Base-by-base conservation (phyloP, 2,329 filamentous ascomycete species). In the Talaromyces islandicus region DNA sequence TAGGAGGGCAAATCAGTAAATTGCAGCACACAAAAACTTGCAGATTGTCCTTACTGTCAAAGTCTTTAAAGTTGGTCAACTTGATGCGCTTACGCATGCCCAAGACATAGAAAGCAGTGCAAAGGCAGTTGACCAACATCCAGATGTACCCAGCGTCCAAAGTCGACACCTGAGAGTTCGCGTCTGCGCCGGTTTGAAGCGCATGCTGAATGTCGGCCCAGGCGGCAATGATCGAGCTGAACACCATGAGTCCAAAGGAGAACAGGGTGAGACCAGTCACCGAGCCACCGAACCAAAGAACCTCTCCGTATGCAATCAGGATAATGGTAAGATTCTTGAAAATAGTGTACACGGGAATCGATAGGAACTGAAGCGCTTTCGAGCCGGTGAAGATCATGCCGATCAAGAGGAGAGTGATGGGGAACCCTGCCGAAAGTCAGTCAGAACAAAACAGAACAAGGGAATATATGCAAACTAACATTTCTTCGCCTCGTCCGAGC, bases 291-390 rank as follows among this genome's bases (percentile, higher is more conserved):
- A 99, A 99, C 92, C 93, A 97, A 57, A 99, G 84, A 30, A 99
- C 93, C 78, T 99, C 94, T 67, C 94, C 94, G 68, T 99, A 99
- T 59, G 94, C 94, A 71, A 97, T 99, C 65, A 97, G 87, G 70
- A 99, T 97, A 75, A 96, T 99, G 63, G 94, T 97, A 81, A 99
- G 78, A 80, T 99, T 99, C 85, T 99, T 99, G 85, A 99, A 99
- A 75, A 99, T 99, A 59, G 94, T 99, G 80, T 99, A 99, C 27
- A 99, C 94, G 25, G 94, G 94, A 59, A 99, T 96, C 32, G 92
- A 97, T 63, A 99, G 89, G 78, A 88, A 97, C 78, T 97, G 92
- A 52, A 99, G 86, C 21, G 94, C 92, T 81, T 97, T 97, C 70
- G 91, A 94, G 70, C 91, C 88, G 59, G 94, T 97, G 79, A 97